A percentile compares a stretch with the other conserved stretches of the same genome.
phyloP scores from a whole-genome alignment of 768 basidiomycete species.

The Mycena chlorophos region DNA sequence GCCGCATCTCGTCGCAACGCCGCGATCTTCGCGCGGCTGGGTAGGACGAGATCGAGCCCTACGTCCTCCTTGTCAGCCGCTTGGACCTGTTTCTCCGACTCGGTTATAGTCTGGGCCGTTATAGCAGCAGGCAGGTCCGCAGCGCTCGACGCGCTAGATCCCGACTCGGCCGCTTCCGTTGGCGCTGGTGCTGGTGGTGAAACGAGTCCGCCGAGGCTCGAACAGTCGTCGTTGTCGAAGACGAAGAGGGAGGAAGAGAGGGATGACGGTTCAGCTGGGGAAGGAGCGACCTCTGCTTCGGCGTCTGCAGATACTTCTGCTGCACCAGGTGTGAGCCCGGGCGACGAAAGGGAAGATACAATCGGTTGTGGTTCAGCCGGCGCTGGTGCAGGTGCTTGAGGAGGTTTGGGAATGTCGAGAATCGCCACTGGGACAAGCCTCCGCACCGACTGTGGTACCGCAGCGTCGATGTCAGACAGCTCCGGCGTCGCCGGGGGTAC shows the following conservation, averaged over 20 bases:
- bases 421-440: slow-evolving; percentile 8
- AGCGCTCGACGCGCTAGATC: neutral
- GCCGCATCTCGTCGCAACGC: neutral
- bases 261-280: neutral
- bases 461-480: neutral
- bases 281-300: neutral
- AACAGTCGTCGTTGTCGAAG: neutral
- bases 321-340: neutral
- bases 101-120: no score
- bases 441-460: neutral
- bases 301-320: neutral
- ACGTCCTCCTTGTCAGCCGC: neutral
- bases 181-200: neutral
- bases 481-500: neutral
- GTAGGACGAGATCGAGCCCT: neutral
- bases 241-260: neutral
- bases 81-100: neutral
- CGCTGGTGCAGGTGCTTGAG: no score
- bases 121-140: neutral
- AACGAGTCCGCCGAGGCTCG: neutral
- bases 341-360: no score
- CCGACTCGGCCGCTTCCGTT: neutral
- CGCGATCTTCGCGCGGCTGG: neutral
- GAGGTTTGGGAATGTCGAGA: no score
- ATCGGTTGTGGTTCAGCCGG: no score